Evolutionary conservation across 805 yeast species (phyloP).

Genomic region (Candida koratica): DNA sequence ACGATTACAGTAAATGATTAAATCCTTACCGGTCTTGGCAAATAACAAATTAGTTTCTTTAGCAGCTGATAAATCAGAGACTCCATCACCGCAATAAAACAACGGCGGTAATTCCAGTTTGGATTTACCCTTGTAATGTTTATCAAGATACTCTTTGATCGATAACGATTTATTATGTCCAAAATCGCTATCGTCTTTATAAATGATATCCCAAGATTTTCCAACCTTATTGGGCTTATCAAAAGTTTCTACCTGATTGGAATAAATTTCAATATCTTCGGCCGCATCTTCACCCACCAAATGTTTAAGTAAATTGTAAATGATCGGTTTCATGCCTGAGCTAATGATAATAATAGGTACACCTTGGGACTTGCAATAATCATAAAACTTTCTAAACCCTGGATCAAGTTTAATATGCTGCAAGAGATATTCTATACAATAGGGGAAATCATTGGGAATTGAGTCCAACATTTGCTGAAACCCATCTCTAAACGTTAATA

Average conservation of each 20-base stretch:
- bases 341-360: conserved; percentile 87
- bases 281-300: conserved; percentile 77
- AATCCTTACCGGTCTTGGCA: conserved; percentile 89
- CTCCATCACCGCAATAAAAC: conserved; percentile 98
- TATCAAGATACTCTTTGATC: conserved; percentile 48
- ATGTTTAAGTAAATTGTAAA: conserved; percentile 66
- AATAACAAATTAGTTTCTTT: conserved; percentile 89
- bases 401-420: conserved; percentile 76
- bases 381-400: conserved; percentile 78
- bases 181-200: conserved; percentile 78
- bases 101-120: conserved; percentile 45
- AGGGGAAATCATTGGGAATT: conserved; percentile 67
- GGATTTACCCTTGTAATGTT: conserved; percentile 9
- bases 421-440: conserved; percentile 70
- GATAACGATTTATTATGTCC: conserved; percentile 94
- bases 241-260: conserved; percentile 65
- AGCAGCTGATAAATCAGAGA: conserved; percentile 91
- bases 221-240: conserved; percentile 33
- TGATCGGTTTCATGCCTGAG: conserved; percentile 92
- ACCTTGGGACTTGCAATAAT: conserved; percentile 67
- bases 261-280: conserved; percentile 68
- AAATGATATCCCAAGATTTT: conserved; percentile 77
- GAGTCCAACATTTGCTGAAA: conserved; percentile 83
- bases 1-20: conserved; percentile 76
- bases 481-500: conserved; percentile 73